Evolutionary conservation across 495 filamentous ascomycete species (phyloP).

Genomic region (Parachaetomium inaequale): DNA sequence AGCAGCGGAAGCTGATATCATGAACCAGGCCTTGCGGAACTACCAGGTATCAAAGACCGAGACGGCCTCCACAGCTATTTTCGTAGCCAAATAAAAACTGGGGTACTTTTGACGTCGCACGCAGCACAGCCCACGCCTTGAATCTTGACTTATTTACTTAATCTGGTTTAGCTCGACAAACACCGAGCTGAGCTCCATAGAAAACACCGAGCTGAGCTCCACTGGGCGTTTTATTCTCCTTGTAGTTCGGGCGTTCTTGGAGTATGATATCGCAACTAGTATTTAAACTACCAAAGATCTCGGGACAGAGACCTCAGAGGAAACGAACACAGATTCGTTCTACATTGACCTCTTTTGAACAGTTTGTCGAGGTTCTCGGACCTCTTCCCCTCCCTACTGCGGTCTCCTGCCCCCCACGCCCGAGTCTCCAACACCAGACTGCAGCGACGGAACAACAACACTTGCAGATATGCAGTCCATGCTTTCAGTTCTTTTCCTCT

Average conservation of each 20-base stretch:
- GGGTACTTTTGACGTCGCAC: too few relatives aligned
- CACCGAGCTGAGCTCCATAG: neutral
- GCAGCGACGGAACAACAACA: too few relatives aligned
- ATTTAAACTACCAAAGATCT: neutral
- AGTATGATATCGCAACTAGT: neutral
- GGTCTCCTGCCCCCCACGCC: too few relatives aligned
- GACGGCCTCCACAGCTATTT: neutral
- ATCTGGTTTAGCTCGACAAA: neutral
- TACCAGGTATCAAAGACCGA: neutral
- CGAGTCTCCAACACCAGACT: too few relatives aligned
- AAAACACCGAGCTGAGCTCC: neutral
- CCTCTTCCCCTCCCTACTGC: neutral
- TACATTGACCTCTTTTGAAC: neutral
- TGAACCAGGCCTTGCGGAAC: too few relatives aligned
- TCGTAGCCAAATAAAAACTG: too few relatives aligned
- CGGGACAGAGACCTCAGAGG: neutral
- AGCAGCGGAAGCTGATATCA: too few relatives aligned
- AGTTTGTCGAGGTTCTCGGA: neutral
- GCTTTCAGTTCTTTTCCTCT: neutral
- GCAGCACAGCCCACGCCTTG: too few relatives aligned
- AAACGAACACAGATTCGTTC: neutral
- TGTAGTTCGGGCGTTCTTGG: neutral
- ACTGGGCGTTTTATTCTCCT: neutral
- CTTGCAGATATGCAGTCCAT: neutral
- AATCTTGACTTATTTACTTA: neutral